Conservation (phyloP, 768 basidiomycete species). For the Porphyrellus cyaneotinctus region DNA sequence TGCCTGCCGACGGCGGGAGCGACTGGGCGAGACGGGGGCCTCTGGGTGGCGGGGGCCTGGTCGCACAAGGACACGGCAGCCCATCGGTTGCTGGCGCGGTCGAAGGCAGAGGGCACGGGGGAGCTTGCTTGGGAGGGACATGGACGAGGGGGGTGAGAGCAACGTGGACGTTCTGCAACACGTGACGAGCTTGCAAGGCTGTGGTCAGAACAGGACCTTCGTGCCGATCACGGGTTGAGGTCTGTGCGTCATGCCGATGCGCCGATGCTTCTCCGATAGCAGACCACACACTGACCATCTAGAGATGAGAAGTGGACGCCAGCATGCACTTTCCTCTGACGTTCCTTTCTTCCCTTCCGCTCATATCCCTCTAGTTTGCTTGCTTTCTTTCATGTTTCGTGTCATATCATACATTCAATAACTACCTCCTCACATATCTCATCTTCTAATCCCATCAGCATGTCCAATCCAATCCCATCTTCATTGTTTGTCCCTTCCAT, state of each 20-base stretch:
- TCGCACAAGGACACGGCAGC: too few species aligned
- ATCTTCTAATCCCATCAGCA: not conserved
- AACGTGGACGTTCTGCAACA: too few species aligned
- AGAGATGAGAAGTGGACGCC: not conserved
- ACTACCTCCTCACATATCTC: not conserved
- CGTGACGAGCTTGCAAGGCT: too few species aligned
- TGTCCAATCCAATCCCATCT: too few species aligned
- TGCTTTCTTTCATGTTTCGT: not conserved
- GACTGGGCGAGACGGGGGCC: too few species aligned
- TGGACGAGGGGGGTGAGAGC: too few species aligned
- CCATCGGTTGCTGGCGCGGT: too few species aligned
- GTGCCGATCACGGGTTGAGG: not conserved
- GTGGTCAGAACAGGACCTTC: constrained; percentile 16
- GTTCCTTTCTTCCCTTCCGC: not conserved
- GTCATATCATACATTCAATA: not conserved
- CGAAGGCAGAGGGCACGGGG: too few species aligned
- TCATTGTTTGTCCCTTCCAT: too few species aligned
- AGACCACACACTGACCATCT: not conserved
- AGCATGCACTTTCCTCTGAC: not conserved
- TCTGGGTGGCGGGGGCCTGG: too few species aligned
- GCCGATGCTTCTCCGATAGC: not conserved
- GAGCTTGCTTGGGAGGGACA: too few species aligned
- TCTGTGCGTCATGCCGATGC: not conserved
- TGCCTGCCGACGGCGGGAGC: too few species aligned
- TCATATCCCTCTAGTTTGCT: not conserved